Base-by-base conservation (phyloP, 768 basidiomycete genomes). In the Podaxis carcinomalis region DNA sequence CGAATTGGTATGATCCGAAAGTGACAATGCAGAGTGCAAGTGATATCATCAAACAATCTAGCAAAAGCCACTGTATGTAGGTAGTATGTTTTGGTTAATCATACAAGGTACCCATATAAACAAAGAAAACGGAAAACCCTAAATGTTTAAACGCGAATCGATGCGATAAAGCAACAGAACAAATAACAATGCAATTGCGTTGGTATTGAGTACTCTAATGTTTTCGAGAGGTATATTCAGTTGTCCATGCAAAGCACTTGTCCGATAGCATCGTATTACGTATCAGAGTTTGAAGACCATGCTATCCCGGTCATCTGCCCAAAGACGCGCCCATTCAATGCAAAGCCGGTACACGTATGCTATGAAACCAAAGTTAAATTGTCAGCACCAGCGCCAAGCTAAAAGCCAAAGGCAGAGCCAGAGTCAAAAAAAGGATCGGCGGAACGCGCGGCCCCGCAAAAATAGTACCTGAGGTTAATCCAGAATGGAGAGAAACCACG, bases 261-360 rank as follows among this genome's bases (percentile, higher is more conserved):
- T n/a, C 19, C 42, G 32, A 16, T 44, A 40, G 39, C 14, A n/a
- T 13, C 1, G 0, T 16, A n/a, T n/a, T 14, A 40, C 39, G 42
- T 7, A 16, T 59, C 59, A 60, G 1, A 40, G 52, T 23, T 54
- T 36, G 23, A 54, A 61, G 5, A 10, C 44, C 89, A 86, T 88
- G 47, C 81, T 74, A 42, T 88, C 88, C 44, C 93, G 82, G 72
- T 95, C 90, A 67, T 95, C 92, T 7, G 89, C 82, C 76, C 83
- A 87, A 19, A 96, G 74, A 11, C 93, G 75, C 27, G 87, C 93
- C 77, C 92, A 96, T 69, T 96, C 94, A 50, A 96, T 70, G 62
- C 89, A 90, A 23, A 95, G 74, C 63, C 93, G 80, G 71, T 91
- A 95, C 3, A 93, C 86, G 68, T 95, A 93, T 28, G 82, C 91